Base-by-base conservation (phyloP, 176 grass and related monocot species). In the Raddia distichophylla region DNA sequence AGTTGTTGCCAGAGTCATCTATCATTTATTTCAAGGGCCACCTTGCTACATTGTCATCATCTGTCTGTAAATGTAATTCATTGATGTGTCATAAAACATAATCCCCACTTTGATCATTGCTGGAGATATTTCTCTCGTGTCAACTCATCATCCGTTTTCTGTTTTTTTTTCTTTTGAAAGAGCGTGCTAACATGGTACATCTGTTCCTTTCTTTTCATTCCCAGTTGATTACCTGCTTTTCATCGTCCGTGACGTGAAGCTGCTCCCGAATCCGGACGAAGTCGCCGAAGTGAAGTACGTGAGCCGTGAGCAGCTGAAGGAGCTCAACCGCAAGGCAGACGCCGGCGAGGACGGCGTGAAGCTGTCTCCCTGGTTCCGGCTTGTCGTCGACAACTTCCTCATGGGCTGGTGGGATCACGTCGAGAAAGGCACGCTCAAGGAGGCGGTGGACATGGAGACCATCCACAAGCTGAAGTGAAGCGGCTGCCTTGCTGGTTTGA, bases 181-280 rank as follows among this genome's bases (percentile, higher is more conserved):
- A 5, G 2, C 37, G 37, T 40, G 37, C 37, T 40, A 40, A 40
- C 37, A 40, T 64, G 17, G 53, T 85, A 92, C 4, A 13, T 42
- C 67, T 10, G 70, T 67, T 80, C 68, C 59, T 73, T 83, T 67
- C 77, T 74, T 55, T 15, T 56, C 18, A 9, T 66, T 48, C 22
- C 8, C 86, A 99, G 96, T 99, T 70, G 93, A 99, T 75, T 93
- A 93, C 83, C 80, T 99, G n/a, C 60, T 99, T 70, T 91, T 95
- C 73, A 91, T 91, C 8, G 93, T 95, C 40, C 71, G 91, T 0
- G 91, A 95, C 4, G 96, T 99, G 67, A 95, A 93, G 56, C 3
- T 95, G 34, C 72, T 88, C 56, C 96, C 91, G 0, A 95, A 99
- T 54, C 93, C 91, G 6, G 87, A 99, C 16, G 96, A 99, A 79